Percentiles rank a stretch among this genome's conserved stretches.
Conservation (phyloP, 2,329 filamentous ascomycete genomes). For the Nemania serpens region DNA sequence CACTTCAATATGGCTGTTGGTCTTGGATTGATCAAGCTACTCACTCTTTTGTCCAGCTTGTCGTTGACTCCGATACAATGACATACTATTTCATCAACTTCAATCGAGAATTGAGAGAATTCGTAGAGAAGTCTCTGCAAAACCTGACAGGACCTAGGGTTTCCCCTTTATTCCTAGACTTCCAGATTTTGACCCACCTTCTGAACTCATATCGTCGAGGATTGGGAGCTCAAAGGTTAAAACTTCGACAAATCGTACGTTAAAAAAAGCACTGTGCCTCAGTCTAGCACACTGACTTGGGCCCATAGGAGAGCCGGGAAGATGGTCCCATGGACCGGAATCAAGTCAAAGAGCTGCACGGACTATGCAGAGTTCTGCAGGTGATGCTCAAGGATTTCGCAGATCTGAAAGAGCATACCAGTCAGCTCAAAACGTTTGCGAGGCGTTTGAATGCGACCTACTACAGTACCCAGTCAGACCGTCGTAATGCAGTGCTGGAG, state of each 20-base stretch:
- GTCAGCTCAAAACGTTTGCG: not conserved
- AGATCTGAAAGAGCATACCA: not conserved
- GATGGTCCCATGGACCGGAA: not conserved
- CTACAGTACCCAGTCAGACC: not conserved
- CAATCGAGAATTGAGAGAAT: not conserved
- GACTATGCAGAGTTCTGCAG: not conserved
- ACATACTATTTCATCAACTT: constrained; percentile 5
- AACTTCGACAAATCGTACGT: not conserved
- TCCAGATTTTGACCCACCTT: not conserved
- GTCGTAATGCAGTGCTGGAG: not conserved
- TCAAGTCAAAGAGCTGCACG: constrained; percentile 2
- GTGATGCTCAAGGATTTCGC: not conserved
- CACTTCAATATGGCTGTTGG: not conserved
- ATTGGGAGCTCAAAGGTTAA: not conserved
- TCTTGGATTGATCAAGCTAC: not conserved
- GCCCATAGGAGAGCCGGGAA: not conserved
- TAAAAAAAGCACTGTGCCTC: not conserved
- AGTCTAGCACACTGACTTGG: not conserved
- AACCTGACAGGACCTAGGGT: not conserved
- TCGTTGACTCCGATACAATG: not conserved
- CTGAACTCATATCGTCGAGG: constrained; percentile 1
- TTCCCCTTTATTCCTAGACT: not conserved
- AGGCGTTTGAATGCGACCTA: not conserved
- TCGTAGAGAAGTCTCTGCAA: not conserved
- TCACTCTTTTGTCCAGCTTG: constrained; percentile 2